Evolutionary conservation across 2,329 filamentous ascomycete genomes (phyloP).

Genomic region (Daldinia sp.): DNA sequence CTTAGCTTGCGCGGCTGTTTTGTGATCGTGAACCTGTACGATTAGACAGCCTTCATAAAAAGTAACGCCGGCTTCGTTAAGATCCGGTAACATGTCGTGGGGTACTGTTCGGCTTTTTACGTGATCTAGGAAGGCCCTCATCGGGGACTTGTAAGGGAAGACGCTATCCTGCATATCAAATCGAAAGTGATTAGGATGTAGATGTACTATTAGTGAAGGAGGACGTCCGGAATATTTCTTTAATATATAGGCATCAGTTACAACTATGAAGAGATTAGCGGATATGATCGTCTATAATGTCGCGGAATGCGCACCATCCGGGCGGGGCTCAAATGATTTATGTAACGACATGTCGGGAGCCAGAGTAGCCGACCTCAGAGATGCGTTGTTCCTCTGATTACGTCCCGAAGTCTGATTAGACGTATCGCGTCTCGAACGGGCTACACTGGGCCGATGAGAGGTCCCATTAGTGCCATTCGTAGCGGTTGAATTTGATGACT

Average conservation of each 20-base stretch:
- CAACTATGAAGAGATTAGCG: slow-evolving; percentile 60
- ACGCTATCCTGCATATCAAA: slow-evolving; percentile 95
- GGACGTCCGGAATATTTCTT: slow-evolving; percentile 77
- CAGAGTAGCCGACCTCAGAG: slow-evolving; percentile 58
- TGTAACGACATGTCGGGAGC: slow-evolving; percentile 52
- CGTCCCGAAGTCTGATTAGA: slow-evolving; percentile 55
- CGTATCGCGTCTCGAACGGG: slow-evolving; percentile 66
- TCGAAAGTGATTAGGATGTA: slow-evolving; percentile 85
- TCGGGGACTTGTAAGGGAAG: slow-evolving; percentile 91
- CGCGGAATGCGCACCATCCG: slow-evolving; percentile 57
- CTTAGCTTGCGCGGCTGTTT: slow-evolving; percentile 69
- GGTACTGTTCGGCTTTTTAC: slow-evolving; percentile 79
- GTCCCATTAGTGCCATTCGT: slow-evolving; percentile 55
- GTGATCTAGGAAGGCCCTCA: slow-evolving; percentile 83
- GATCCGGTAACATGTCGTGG: slow-evolving; percentile 84
- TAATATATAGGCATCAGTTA: slow-evolving; percentile 80
- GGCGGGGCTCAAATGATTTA: slow-evolving; percentile 56
- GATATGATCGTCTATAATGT: slow-evolving; percentile 23
- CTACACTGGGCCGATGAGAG: slow-evolving; percentile 59
- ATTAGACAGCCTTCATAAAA: slow-evolving; percentile 98
- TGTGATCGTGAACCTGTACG: slow-evolving; percentile 91
- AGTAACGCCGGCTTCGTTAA: slow-evolving; percentile 73
- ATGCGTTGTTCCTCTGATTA: slow-evolving; percentile 60
- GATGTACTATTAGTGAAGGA: slow-evolving; percentile 86
- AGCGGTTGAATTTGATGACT: slow-evolving; percentile 51